These are phyloP conservation scores for Teratosphaeria destructans DNA, from an alignment of 2,329 filamentous ascomycete genomes.

Conservation along the genomic window DNA sequence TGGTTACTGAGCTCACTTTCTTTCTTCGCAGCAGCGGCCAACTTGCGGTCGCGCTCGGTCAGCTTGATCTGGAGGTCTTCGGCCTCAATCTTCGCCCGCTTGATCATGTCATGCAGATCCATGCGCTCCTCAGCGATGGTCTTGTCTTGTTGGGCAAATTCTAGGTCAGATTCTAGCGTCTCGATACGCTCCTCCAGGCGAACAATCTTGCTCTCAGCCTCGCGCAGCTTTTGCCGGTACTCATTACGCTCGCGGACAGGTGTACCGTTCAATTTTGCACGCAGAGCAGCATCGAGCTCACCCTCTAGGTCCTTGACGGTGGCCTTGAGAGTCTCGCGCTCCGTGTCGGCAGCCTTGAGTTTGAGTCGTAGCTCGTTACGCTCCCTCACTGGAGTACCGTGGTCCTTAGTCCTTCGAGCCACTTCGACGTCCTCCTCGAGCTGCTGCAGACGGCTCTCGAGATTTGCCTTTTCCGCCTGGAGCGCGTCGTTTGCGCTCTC, in stretches of 20 bases:
- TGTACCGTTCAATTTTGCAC: slow-evolving; percentile 16
- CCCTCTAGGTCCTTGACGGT: slow-evolving; percentile 26
- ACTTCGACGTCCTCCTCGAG: slow-evolving; percentile 26
- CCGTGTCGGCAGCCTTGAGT: slow-evolving; percentile 21
- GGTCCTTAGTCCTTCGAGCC: slow-evolving; percentile 28
- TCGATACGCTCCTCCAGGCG: slow-evolving; percentile 44
- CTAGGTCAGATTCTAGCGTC: slow-evolving; percentile 48
- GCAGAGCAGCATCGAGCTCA: neutral
- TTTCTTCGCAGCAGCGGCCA: slow-evolving; percentile 47
- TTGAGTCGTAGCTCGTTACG: slow-evolving; percentile 24
- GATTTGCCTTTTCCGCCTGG: slow-evolving; percentile 41
- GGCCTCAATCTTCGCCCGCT: slow-evolving; percentile 47
- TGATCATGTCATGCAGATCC: slow-evolving; percentile 51
- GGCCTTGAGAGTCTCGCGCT: slow-evolving; percentile 22
- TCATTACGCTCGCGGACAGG: slow-evolving; percentile 26
- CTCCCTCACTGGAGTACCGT: slow-evolving; percentile 25
- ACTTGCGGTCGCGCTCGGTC: slow-evolving; percentile 55
- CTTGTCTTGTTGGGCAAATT: slow-evolving; percentile 42
- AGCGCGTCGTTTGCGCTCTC: slow-evolving; percentile 34
- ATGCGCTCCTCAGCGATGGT: slow-evolving; percentile 45
- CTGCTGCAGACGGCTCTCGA: slow-evolving; percentile 47
- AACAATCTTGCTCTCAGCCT: slow-evolving; percentile 25
- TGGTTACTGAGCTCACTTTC: slow-evolving; percentile 55
- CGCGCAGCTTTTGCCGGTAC: slow-evolving; percentile 23
- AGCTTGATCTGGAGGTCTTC: slow-evolving; percentile 58